Evolutionary conservation across 1,284 basidiomycete genomes (phyloP), one percentile per base, ranked within the genome.

Genomic region (Ustilago trichophora): DNA sequence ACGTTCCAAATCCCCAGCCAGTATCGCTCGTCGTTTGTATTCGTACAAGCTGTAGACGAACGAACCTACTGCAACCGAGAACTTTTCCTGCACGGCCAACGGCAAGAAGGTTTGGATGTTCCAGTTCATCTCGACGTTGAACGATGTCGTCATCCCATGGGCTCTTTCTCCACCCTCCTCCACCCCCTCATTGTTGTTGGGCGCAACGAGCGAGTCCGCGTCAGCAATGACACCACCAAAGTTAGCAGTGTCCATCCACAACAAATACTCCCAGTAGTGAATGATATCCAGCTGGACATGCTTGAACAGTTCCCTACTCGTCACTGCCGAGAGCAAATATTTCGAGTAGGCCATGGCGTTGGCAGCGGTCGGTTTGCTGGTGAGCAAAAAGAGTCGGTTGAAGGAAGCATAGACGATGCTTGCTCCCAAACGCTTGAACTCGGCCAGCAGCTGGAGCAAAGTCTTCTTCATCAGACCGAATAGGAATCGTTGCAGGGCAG

Each of bases 381-480:
- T 98, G 4, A 95, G 89, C 22, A 99, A 87, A 58, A 97, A 86
- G 57, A 98, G 88, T 11, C 89, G 88, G 68, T 90, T 90, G 81
- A 98, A 93, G 80, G 97, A 93, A n/a, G 94, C 95, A 67, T 94
- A 93, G 22, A 98, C 88, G 50, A 98, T 89, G 55, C 36, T 50
- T 0, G 93, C 94, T 1, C 96, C 96, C 0, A 99, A 85, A 12
- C 96, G 88, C 79, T 92, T 94, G 85, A 98, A 96, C 82, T 99
- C 96, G 11, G 94, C 94, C 13, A 98, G 86, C 57, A 98, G 86
- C 83, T 98, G 96, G 37, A 98, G 90, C 82, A 98, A 94, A 0
- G 91, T 95, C 85, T 99, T 98, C 66, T 91, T 89, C 96, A 99
- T 98, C 46, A 98, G 86, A 9, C 93, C 91, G 71, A 94, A 90